Conservation (phyloP, 495 filamentous ascomycete species). For the Pyrenopolyporus hunteri region DNA sequence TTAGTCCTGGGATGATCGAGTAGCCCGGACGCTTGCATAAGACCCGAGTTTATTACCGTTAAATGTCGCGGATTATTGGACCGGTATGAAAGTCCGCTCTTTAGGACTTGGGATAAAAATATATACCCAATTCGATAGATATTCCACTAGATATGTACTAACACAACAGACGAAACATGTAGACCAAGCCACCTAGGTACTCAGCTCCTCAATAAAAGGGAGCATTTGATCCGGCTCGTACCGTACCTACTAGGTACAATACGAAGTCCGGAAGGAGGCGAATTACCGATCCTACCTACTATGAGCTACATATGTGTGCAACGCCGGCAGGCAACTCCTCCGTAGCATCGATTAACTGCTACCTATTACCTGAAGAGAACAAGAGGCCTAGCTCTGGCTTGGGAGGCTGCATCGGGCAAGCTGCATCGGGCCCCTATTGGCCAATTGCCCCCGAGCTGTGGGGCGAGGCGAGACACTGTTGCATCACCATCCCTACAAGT, state of each 20-base stretch:
- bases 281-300: not conserved
- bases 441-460: not conserved
- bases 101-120: no score
- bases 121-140: no score
- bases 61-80: no score
- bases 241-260: no score
- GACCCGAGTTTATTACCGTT: no score
- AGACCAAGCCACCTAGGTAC: not conserved
- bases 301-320: not conserved
- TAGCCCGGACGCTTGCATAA: no score
- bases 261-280: not conserved
- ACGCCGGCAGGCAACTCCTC: conserved; percentile 8
- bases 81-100: no score
- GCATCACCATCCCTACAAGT: not conserved
- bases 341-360: not conserved
- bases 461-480: conserved; percentile 8
- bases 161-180: no score
- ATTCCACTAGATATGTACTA: no score
- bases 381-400: not conserved
- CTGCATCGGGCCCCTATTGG: conserved; percentile 5
- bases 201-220: conserved; percentile 11
- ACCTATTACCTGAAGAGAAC: not conserved
- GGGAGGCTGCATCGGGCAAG: conserved; percentile 1
- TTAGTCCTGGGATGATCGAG: no score
- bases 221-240: conserved; percentile 24